A percentile compares a stretch with the other conserved stretches of the same genome.
Conservation (phyloP, 192 early-diverging fungal species). For the Mortierella claussenii region DNA sequence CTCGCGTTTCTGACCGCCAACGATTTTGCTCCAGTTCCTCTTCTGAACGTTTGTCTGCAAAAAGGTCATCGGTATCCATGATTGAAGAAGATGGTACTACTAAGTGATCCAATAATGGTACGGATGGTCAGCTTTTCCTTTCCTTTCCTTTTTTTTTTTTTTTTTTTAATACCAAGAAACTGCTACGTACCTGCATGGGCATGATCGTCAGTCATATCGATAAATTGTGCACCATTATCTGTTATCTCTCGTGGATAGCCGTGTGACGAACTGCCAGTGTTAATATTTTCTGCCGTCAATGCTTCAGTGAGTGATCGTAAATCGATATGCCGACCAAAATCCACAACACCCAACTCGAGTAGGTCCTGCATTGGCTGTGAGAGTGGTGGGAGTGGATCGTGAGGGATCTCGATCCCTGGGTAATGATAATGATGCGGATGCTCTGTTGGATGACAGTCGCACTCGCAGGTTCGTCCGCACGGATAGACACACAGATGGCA, state of each 20-base stretch:
- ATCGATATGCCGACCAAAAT: conserved; percentile 33
- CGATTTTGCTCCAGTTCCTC: conserved; percentile 15
- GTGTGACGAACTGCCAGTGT: neutral
- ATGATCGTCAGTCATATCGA: too few relatives aligned
- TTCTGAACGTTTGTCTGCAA: neutral
- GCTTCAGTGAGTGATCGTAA: conserved; percentile 11
- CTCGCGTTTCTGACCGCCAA: conserved; percentile 13
- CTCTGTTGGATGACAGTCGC: conserved; percentile 37
- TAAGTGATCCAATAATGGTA: too few relatives aligned
- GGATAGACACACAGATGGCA: conserved; percentile 38
- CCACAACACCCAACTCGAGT: conserved; percentile 21
- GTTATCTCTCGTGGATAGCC: too few relatives aligned
- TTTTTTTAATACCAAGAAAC: too few relatives aligned
- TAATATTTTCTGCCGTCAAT: neutral
- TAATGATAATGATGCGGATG: conserved; percentile 1
- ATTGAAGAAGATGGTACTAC: too few relatives aligned
- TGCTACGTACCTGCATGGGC: too few relatives aligned
- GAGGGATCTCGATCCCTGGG: neutral
- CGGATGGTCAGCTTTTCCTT: too few relatives aligned
- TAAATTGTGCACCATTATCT: too few relatives aligned
- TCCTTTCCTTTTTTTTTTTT: too few relatives aligned
- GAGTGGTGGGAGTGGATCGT: neutral
- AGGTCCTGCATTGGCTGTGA: conserved; percentile 33
- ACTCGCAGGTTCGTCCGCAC: conserved; percentile 14
- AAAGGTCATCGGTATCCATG: too few relatives aligned